Conservation (phyloP, 1,284 basidiomycete species). For the Pyrrhoderma lamaoense region DNA sequence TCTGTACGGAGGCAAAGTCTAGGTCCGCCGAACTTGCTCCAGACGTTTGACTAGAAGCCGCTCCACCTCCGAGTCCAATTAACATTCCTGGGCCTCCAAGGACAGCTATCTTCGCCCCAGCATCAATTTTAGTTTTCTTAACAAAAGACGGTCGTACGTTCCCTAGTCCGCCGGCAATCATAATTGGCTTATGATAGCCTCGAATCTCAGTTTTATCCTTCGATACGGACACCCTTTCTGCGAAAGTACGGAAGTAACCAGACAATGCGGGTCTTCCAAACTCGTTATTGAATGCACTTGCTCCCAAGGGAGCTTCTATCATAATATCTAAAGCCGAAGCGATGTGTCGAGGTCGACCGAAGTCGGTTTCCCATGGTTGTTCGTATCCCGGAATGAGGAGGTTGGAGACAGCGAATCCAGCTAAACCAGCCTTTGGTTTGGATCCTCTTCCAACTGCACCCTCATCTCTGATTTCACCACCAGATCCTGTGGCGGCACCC, state of each 20-base stretch:
- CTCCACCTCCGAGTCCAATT: slow-evolving; percentile 95
- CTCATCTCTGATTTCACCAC: slow-evolving; percentile 97
- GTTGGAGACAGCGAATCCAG: slow-evolving; percentile 95
- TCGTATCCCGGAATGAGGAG: slow-evolving; percentile 81
- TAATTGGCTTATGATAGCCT: slow-evolving; percentile 99
- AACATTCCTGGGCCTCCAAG: slow-evolving; percentile 97
- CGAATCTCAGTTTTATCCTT: slow-evolving; percentile 54
- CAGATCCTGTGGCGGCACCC: slow-evolving; percentile 95
- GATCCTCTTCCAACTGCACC: slow-evolving; percentile 94
- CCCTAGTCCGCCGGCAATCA: slow-evolving; percentile 97
- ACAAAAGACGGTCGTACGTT: slow-evolving; percentile 84
- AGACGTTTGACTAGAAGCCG: slow-evolving; percentile 88
- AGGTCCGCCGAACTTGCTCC: slow-evolving; percentile 85
- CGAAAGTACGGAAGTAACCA: slow-evolving; percentile 88
- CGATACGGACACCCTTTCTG: slow-evolving; percentile 55
- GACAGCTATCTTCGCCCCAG: slow-evolving; percentile 85
- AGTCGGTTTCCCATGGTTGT: slow-evolving; percentile 90
- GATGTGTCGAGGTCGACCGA: slow-evolving; percentile 88
- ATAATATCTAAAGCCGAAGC: slow-evolving; percentile 95
- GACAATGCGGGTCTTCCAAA: slow-evolving; percentile 87
- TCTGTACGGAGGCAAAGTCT: slow-evolving; percentile 96
- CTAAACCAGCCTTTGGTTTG: slow-evolving; percentile 92
- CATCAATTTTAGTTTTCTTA: slow-evolving; percentile 65
- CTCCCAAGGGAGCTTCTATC: slow-evolving; percentile 92
- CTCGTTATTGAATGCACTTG: slow-evolving; percentile 97